Conservation (phyloP, 2,329 filamentous ascomycete species). For the Tolypocladium pustulatum region DNA sequence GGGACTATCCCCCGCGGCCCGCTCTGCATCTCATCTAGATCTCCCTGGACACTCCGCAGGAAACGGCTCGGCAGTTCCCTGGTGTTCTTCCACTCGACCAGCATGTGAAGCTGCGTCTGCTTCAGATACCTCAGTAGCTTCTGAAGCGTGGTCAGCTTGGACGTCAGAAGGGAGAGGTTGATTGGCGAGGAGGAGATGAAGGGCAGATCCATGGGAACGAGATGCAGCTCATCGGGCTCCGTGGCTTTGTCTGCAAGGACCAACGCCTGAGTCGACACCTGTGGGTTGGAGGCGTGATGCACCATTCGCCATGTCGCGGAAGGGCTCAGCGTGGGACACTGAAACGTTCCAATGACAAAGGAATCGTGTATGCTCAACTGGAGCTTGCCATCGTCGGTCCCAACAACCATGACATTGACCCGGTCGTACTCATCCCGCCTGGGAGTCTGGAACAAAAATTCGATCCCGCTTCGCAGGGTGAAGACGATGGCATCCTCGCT, state of each 20-base stretch:
- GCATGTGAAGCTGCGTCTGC: constrained; percentile 69
- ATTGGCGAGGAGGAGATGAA: constrained; percentile 71
- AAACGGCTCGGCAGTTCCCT: constrained; percentile 72
- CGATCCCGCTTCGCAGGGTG: constrained; percentile 57
- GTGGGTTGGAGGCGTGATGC: constrained; percentile 60
- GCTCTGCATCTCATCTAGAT: constrained; percentile 49
- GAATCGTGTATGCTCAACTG: constrained; percentile 80
- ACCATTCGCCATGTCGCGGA: constrained; percentile 25
- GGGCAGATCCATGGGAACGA: constrained; percentile 73
- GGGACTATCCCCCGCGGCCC: constrained; percentile 55
- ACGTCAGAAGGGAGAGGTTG: constrained; percentile 73
- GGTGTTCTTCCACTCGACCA: constrained; percentile 72
- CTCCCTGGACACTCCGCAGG: constrained; percentile 65
- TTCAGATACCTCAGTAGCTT: constrained; percentile 78
- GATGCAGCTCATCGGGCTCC: constrained; percentile 26
- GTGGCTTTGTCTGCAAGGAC: constrained; percentile 36
- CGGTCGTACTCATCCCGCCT: constrained; percentile 57
- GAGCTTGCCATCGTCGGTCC: constrained; percentile 58
- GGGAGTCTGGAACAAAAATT: constrained; percentile 56
- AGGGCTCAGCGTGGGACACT: constrained; percentile 28
- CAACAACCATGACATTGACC: constrained; percentile 71
- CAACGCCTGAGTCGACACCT: constrained; percentile 66
- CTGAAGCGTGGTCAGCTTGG: constrained; percentile 78
- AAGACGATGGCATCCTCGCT: constrained; percentile 52
- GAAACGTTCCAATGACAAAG: constrained; percentile 63